Base-by-base conservation (phyloP, 2,329 filamentous ascomycete species). In the Kalmusia sp. region DNA sequence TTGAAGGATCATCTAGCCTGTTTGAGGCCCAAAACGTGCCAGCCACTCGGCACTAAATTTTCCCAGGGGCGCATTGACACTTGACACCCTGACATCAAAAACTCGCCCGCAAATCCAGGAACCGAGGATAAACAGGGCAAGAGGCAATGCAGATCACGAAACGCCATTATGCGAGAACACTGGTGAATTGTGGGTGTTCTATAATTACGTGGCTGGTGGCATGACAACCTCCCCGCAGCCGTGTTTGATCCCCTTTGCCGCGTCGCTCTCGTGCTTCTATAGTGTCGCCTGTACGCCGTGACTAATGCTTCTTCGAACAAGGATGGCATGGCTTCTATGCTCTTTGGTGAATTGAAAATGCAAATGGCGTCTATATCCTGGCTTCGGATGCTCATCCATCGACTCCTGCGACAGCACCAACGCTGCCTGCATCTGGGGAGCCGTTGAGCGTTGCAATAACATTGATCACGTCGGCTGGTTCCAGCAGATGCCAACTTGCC, bases 401-500 rank as follows among this genome's bases (percentile, higher is more conserved):
- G 2, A 76, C 72, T 1, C 75, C 72, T 11, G 74, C 72, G 33
- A 76, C 71, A 2, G 74, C 73, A 8, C 75, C 75, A 21, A 72
- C 69, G 38, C 75, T 77, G 19, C 71, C 72, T 34, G 69, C 72
- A 55, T 77, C 75, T 6, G 72, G 67, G n/a, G 68, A 78, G 50
- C 77, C 82, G 58, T 84, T 84, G n/a, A 86, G 75, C 59, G 82
- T 69, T 22, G 79, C 78, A 31, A 86, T 75, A 19, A 79, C 79
- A 28, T 90, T 88, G 63, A 98, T 88, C 50, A 98, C 92, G 73
- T 98, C 93, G 52, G 87, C 81, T 0, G 95, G 92, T 72, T 97
- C 93, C 7, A 96, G 82, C 9, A 98, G 79, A 74, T 97, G 93
- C 88, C 91, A 97, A 62, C 87, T 87, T 14, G 95, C 95, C 50